Base-by-base conservation (phyloP, 495 filamentous ascomycete species). In the Penicillium daleae region DNA sequence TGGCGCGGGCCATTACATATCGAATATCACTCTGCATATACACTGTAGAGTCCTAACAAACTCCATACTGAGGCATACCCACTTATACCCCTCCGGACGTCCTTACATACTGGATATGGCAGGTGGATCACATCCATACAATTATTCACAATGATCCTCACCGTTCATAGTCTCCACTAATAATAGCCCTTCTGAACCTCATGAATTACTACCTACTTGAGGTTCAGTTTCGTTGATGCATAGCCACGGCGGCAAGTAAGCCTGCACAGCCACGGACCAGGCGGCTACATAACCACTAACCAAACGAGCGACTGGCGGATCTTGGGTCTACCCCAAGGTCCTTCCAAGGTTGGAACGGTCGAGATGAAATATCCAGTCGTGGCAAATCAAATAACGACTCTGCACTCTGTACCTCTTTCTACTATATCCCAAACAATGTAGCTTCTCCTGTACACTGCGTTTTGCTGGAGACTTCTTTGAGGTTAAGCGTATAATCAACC, bases 191-290 rank as follows among this genome's bases (percentile, higher is more conserved):
- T 3, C 42, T 46, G 4, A 9, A 22, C 10, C 9, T 2, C 12
- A 22, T 10, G 24, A 15, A 40, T 3, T 13, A 22, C 24, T 24
- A 39, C 4, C 29, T 31, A 31, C 7, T 12, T 22, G 22, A 22
- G 42, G 3, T 46, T 3, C 19, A 22, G 19, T 29, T 29, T 6
- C 22, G 27, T 24, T 17, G 12, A 0, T n/a, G 24, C 46, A 50
- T 50, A 50, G 46, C 46, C 46, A 50, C 46, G 22, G 22, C 46
- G 46, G 42, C 42, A 46, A 46, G 24, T 24, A 46, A 46, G 24
- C 17, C 0, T 5, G 13, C 17, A 50, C 24, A 50, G 46, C 46
- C 46, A 50, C 22, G 12, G 46, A 27, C 46, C 26, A 50, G 24
- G 15, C 26, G 24, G 26, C 46, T 26, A 29, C 46, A 26, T 50